Conservation (phyloP, 371 early-diverging fungal genomes). For the Mortierella sp. region DNA sequence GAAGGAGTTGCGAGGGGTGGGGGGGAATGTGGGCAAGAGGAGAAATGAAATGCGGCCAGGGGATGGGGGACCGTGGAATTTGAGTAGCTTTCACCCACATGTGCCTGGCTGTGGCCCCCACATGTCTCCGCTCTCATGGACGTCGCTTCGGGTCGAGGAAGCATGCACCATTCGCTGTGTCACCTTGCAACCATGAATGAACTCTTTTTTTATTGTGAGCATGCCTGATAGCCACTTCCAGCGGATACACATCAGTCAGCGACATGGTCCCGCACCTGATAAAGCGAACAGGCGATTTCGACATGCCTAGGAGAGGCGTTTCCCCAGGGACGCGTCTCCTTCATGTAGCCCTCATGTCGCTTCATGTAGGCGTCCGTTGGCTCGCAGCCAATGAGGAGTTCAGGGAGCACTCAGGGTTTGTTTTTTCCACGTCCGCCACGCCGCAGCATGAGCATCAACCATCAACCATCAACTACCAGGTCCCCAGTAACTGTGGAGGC, state of each 20-base stretch:
- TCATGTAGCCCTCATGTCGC: not conserved
- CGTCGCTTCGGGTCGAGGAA: conserved; percentile 3
- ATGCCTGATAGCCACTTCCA: not conserved
- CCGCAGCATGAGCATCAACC: not conserved
- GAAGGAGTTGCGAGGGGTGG: not conserved
- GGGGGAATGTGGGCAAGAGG: not conserved
- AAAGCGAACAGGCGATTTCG: not conserved
- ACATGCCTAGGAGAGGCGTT: not conserved
- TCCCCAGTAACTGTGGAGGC: too few relatives aligned
- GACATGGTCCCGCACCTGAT: not conserved
- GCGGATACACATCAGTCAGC: conserved; percentile 6
- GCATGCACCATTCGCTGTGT: not conserved
- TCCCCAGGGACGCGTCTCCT: not conserved
- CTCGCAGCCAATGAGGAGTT: too few relatives aligned
- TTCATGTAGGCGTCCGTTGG: not conserved
- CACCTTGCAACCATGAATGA: not conserved
- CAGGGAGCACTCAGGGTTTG: too few relatives aligned
- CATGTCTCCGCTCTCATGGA: too few relatives aligned
- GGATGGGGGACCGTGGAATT: not conserved
- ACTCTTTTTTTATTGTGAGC: not conserved
- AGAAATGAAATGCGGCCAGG: not conserved
- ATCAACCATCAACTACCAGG: too few relatives aligned
- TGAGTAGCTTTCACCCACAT: too few relatives aligned
- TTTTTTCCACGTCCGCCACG: not conserved
- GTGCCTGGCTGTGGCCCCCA: too few relatives aligned